Percentiles rank a stretch among this genome's conserved stretches.
phyloP scores from a whole-genome alignment of 2,329 filamentous ascomycete genomes.

The Diplodia mutila region DNA sequence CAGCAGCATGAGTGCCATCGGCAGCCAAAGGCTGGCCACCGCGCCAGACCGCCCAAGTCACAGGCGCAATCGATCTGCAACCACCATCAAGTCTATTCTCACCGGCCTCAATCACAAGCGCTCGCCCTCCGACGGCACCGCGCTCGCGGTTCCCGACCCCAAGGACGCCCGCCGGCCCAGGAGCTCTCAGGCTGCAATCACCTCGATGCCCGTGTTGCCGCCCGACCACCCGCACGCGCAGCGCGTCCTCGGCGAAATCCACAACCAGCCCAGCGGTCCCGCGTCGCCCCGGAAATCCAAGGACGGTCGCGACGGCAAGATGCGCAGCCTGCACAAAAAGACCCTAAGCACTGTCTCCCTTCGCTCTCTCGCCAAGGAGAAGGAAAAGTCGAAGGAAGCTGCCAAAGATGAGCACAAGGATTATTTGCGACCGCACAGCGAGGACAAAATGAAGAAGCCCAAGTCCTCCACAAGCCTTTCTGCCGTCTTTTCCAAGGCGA shows the following conservation, averaged over 20 bases:
- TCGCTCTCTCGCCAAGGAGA: constrained; percentile 56
- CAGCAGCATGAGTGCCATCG: constrained; percentile 21
- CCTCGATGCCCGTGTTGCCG: constrained; percentile 49
- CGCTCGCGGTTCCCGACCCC: constrained; percentile 28
- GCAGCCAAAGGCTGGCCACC: constrained; percentile 14
- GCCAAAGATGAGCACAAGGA: constrained; percentile 34
- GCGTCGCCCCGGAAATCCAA: constrained; percentile 44
- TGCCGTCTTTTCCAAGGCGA: constrained; percentile 73
- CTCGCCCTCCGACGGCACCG: constrained; percentile 48
- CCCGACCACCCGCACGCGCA: constrained; percentile 53
- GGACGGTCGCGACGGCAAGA: constrained; percentile 37
- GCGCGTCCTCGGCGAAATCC: constrained; percentile 35
- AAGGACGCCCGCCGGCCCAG: constrained; percentile 28
- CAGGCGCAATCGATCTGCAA: constrained; percentile 48
- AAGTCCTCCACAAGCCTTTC: constrained; percentile 86
- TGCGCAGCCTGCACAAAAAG: constrained; percentile 53
- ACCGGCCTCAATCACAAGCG: constrained; percentile 55
- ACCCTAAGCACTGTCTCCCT: constrained; percentile 59
- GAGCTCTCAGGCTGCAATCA: constrained; percentile 30
- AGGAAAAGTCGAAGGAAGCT: constrained; percentile 41
- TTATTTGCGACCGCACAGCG: constrained; percentile 12
- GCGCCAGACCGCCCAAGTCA: constrained; percentile 32
- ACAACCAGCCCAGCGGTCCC: constrained; percentile 43
- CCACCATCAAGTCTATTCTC: constrained; percentile 59
- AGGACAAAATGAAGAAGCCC: constrained; percentile 64